Evolutionary conservation across 148 eudicot genomes (phyloP), one percentile per base, ranked within the genome.

Genomic region (Rhododendron griersonianum): DNA sequence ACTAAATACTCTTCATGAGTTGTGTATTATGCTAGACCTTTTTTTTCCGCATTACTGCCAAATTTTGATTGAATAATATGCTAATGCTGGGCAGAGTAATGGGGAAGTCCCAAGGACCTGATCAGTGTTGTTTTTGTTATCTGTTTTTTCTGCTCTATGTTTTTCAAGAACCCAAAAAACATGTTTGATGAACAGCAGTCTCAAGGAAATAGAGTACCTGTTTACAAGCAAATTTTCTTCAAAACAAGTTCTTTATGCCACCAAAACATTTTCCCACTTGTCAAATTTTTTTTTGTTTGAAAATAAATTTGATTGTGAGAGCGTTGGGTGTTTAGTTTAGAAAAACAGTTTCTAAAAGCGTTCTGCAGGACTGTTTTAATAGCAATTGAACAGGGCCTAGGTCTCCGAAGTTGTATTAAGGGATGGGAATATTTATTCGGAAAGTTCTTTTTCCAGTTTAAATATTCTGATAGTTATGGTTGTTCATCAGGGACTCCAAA

Each of bases 401-500:
- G 35, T 78, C 25, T 78, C 19, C 2, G 25, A 21, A 78, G 28
- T 83, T 7, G 30, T 25, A 65, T 0, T 25, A 45, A 69, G 14
- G 41, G 16, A 16, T 78, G 28, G 25, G 47, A n/a, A 78, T 45
- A 47, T 18, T 19, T 77, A 78, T 33, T 2, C 16, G 9, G 30
- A 61, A 16, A 48, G 75, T 28, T 11, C 11, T 73, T 67, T 33
- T 80, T 48, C 30, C 11, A 53, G 82, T 47, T 86, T 2, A 53
- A 81, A 39, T n/a, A 55, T 81, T 81, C 35, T 81, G 15, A 53
- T 53, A 33, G 19, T 55, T 81, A 83, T 86, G 33, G 37, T 85
- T 83, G 67, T 86, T 44, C 85, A 83, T 81, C 86, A 95, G 96
- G 96, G 84, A 84, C 84, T 84, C 80, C 93, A 79, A 95, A 86